These are phyloP conservation scores for Geotrichum cucujoidarum DNA, from an alignment of 1,139 yeast genomes.

Conservation along the genomic window DNA sequence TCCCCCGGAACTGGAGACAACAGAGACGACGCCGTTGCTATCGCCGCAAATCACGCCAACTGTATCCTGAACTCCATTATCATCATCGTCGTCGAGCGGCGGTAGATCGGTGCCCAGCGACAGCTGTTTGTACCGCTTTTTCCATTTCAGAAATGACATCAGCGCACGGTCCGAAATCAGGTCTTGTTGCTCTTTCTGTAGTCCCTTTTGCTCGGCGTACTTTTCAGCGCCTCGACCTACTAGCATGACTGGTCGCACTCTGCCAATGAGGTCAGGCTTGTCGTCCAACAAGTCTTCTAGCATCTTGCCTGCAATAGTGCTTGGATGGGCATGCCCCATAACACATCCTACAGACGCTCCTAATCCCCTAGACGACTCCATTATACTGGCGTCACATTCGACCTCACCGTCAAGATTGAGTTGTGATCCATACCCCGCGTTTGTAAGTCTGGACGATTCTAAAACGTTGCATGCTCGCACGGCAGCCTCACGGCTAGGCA, in stretches of 20 bases:
- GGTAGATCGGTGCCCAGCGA: neutral
- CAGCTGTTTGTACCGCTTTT: conserved; percentile 11
- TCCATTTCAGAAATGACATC: conserved; percentile 26
- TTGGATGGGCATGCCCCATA: conserved; percentile 32
- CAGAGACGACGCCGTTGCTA: conserved; percentile 27
- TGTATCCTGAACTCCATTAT: conserved; percentile 31
- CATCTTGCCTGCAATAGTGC: conserved; percentile 28
- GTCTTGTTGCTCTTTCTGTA: conserved; percentile 21
- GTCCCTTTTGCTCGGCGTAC: conserved; percentile 27
- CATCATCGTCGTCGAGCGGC: conserved; percentile 7
- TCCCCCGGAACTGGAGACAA: conserved; percentile 41
- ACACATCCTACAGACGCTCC: conserved; percentile 36
- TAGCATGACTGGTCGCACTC: conserved; percentile 35
- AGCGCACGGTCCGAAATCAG: conserved; percentile 24
- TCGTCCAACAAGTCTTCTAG: conserved; percentile 22
- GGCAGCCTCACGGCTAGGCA: conserved; percentile 24
- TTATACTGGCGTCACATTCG: conserved; percentile 48
- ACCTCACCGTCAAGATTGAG: conserved; percentile 46
- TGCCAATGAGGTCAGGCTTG: conserved; percentile 26
- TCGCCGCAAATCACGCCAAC: conserved; percentile 39
- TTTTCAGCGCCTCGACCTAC: conserved; percentile 36
- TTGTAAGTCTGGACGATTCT: conserved; percentile 47
- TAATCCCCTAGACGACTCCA: conserved; percentile 24
- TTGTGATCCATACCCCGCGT: conserved; percentile 56
- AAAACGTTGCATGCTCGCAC: conserved; percentile 34